Evolutionary conservation across 2,329 filamentous ascomycete species (phyloP).

Genomic region (Penicillium nordicum): DNA sequence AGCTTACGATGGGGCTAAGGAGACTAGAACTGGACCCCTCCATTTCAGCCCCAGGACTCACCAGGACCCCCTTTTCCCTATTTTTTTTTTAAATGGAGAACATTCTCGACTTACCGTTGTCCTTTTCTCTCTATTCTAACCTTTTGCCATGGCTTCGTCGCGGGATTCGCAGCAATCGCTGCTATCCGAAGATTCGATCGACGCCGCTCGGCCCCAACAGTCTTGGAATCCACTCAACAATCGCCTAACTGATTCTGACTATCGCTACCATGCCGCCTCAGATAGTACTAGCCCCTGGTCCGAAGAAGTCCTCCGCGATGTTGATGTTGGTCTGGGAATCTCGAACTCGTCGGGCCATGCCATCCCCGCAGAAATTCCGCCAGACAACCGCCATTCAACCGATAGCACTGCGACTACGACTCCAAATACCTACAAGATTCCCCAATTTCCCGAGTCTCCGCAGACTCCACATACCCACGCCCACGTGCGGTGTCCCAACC

Average conservation of each 20-base stretch:
- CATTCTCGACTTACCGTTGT: neutral
- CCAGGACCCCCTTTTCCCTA: neutral
- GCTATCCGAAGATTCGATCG: slow-evolving; percentile 13
- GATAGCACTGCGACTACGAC: slow-evolving; percentile 1
- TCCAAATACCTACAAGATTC: neutral
- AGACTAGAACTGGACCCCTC: neutral
- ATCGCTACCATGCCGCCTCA: slow-evolving; percentile 8
- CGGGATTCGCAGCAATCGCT: slow-evolving; percentile 17
- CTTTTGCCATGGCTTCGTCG: slow-evolving; percentile 13
- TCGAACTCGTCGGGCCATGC: slow-evolving; percentile 10
- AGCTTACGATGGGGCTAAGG: neutral
- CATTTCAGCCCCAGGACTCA: neutral
- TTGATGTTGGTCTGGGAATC: slow-evolving; percentile 23
- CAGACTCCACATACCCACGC: slow-evolving; percentile 13
- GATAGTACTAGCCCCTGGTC: slow-evolving; percentile 14
- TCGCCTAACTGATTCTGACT: slow-evolving; percentile 10
- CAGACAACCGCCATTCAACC: slow-evolving; percentile 2
- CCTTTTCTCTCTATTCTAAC: neutral
- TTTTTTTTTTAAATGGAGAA: neutral
- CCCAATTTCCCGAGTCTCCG: slow-evolving; percentile 1
- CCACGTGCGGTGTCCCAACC: slow-evolving; percentile 28
- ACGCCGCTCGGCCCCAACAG: slow-evolving; percentile 10
- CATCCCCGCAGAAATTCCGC: neutral
- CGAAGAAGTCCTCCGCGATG: slow-evolving; percentile 17
- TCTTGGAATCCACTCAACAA: slow-evolving; percentile 20